Evolutionary conservation across 108 stramenopile genomes (phyloP).

Genomic region (Pseudonitzschia delicatissima): DNA sequence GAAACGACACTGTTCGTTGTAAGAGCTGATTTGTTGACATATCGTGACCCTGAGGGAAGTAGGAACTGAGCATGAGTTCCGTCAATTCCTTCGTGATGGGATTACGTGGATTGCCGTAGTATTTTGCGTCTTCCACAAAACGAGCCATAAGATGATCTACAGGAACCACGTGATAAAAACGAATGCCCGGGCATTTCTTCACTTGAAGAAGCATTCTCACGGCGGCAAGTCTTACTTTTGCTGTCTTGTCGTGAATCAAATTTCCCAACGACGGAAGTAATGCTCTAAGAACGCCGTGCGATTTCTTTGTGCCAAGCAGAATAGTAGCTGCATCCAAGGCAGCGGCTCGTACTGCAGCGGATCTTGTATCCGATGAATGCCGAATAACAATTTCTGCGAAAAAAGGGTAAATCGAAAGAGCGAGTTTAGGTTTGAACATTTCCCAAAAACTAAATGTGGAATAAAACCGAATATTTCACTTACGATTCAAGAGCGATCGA

Average conservation of each 20-base stretch:
- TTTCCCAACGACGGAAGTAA: slow-evolving; percentile 83
- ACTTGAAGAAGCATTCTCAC: slow-evolving; percentile 79
- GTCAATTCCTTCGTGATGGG: slow-evolving; percentile 68
- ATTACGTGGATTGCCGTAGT: slow-evolving; percentile 44
- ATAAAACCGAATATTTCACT: slow-evolving; percentile 18
- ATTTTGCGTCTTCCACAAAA: slow-evolving; percentile 60
- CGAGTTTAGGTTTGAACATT: neutral
- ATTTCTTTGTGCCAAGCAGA: slow-evolving; percentile 73
- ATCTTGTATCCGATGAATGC: slow-evolving; percentile 84
- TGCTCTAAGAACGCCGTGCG: slow-evolving; percentile 84
- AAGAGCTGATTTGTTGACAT: slow-evolving; percentile 72
- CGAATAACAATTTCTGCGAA: slow-evolving; percentile 64
- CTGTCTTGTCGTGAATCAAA: slow-evolving; percentile 89
- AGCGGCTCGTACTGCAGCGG: slow-evolving; percentile 75
- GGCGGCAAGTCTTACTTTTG: slow-evolving; percentile 83
- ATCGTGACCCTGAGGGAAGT: slow-evolving; percentile 77
- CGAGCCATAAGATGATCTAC: slow-evolving; percentile 82
- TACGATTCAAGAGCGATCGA: slow-evolving; percentile 77
- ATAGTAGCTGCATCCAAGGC: slow-evolving; percentile 71
- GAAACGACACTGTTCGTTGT: slow-evolving; percentile 68
- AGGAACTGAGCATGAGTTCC: slow-evolving; percentile 83
- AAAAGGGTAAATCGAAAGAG: neutral
- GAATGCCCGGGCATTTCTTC: slow-evolving; percentile 76
- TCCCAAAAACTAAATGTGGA: neutral
- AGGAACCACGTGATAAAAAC: slow-evolving; percentile 93